Percentiles rank a stretch among this genome's conserved stretches.
Conservation (phyloP, 768 basidiomycete species). For the Tulasnella sp. region DNA sequence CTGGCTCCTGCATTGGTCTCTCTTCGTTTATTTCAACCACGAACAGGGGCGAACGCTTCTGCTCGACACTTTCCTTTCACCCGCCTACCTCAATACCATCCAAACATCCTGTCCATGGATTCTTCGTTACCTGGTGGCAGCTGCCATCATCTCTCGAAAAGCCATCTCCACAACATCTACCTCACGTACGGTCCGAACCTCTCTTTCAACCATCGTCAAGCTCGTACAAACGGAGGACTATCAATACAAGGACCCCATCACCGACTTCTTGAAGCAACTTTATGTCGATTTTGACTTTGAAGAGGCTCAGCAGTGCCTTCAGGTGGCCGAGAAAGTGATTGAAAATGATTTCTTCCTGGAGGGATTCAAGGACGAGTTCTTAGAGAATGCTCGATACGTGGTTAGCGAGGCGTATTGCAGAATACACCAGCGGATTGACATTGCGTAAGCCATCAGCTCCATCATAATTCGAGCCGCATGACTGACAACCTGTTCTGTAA, state of each 20-base stretch:
- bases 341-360: slow-evolving; percentile 88
- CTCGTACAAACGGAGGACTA: slow-evolving; percentile 93
- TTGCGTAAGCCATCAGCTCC: slow-evolving; percentile 39
- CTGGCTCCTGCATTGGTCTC: slow-evolving; percentile 95
- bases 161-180: slow-evolving; percentile 35
- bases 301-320: slow-evolving; percentile 74
- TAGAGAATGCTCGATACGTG: slow-evolving; percentile 92
- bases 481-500: neutral
- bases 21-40: slow-evolving; percentile 98
- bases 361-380: slow-evolving; percentile 83
- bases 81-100: slow-evolving; percentile 95
- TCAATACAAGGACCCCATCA: slow-evolving; percentile 89
- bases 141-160: slow-evolving; percentile 84
- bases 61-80: slow-evolving; percentile 91
- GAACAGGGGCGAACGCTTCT: slow-evolving; percentile 79
- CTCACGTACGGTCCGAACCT: slow-evolving; percentile 68
- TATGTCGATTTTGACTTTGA: slow-evolving; percentile 96
- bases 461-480: neutral
- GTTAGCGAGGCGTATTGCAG: slow-evolving; percentile 96
- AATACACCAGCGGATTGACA: slow-evolving; percentile 88
- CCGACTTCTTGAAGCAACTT: slow-evolving; percentile 82
- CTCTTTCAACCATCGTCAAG: slow-evolving; percentile 83
- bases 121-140: slow-evolving; percentile 84
- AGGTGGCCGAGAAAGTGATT: slow-evolving; percentile 66
- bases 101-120: slow-evolving; percentile 93